phyloP scores from a whole-genome alignment of 768 basidiomycete genomes.

The Sutorius australiensis region DNA sequence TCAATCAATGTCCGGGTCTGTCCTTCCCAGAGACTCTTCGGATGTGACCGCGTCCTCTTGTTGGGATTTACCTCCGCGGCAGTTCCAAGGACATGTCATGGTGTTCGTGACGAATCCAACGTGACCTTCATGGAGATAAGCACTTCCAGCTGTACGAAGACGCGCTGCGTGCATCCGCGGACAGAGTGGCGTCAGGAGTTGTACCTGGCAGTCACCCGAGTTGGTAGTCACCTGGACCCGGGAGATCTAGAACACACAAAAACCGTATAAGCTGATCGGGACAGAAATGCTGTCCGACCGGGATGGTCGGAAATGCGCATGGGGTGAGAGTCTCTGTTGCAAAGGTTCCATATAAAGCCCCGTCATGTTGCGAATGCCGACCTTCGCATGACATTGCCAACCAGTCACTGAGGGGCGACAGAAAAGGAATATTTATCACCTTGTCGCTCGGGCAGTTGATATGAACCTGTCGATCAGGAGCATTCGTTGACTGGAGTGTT shows the following conservation, averaged over 20 bases:
- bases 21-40: not conserved
- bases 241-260: not conserved
- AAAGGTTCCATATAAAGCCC: not conserved
- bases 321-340: not conserved
- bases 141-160: not conserved
- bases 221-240: not conserved
- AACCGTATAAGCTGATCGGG: not conserved
- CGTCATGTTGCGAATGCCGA: not conserved
- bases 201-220: not conserved
- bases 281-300: not conserved
- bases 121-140: slow-evolving; percentile 2
- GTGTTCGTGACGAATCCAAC: not conserved
- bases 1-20: not conserved
- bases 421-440: not conserved
- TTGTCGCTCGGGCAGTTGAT: not conserved
- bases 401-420: not conserved
- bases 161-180: slow-evolving; percentile 16
- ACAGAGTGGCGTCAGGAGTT: not conserved
- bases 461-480: not conserved
- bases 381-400: not conserved
- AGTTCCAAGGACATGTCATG: not conserved
- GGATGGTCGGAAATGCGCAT: not conserved
- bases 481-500: not conserved
- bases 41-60: not conserved
- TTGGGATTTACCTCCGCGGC: not conserved